phyloP scores from a whole-genome alignment of 2,329 filamentous ascomycete genomes.

The Cercospora beticola region DNA sequence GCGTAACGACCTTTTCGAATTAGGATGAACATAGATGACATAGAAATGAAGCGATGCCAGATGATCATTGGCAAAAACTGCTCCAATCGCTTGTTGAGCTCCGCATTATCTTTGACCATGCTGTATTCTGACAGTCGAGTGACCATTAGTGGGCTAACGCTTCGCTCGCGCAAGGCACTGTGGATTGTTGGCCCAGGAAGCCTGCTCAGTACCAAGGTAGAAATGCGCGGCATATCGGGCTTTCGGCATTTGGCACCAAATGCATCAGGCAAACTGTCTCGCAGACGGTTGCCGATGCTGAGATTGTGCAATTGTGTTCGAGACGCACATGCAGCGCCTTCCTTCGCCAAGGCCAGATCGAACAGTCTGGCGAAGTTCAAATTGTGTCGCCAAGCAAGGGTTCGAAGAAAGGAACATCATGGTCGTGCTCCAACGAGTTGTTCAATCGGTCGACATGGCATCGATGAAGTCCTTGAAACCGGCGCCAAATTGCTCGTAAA shows the following conservation, averaged over 20 bases:
- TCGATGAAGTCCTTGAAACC: conserved; percentile 24
- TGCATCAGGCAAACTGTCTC: background rate
- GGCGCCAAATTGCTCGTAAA: conserved; percentile 24
- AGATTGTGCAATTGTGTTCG: background rate
- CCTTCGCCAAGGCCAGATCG: background rate
- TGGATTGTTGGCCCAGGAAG: background rate
- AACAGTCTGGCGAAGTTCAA: background rate
- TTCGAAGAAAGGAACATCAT: background rate
- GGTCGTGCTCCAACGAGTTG: background rate
- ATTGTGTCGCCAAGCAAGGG: background rate
- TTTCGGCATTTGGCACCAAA: background rate
- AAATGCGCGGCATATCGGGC: background rate
- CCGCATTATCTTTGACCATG: background rate
- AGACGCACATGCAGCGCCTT: background rate
- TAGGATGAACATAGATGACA: background rate
- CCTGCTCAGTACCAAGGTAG: background rate
- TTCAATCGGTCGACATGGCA: conserved; percentile 17
- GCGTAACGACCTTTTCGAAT: background rate
- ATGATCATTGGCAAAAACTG: background rate
- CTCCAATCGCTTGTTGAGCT: background rate
- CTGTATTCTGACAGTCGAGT: background rate
- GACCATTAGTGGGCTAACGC: background rate
- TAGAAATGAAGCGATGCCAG: background rate
- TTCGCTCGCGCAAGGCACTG: background rate
- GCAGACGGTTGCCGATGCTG: background rate